These are phyloP conservation scores for Leucogyrophana mollusca DNA, from an alignment of 768 basidiomycete genomes.

Conservation along the genomic window DNA sequence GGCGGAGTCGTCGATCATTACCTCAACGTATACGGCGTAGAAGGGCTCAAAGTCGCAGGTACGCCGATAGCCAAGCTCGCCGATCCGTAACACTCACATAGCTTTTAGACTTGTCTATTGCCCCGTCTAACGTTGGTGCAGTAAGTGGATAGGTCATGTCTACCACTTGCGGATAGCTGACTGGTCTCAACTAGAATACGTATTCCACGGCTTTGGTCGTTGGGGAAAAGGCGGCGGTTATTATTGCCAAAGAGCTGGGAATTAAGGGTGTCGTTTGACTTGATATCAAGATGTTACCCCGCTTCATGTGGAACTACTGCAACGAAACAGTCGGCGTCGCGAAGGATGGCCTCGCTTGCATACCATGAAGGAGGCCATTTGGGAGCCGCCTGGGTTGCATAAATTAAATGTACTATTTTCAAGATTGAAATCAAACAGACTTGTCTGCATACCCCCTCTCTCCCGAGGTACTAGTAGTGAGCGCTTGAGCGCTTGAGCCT, in stretches of 20 bases:
- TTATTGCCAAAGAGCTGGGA: constrained; percentile 52
- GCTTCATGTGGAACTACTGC: background rate
- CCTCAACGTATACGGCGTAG: constrained; percentile 62
- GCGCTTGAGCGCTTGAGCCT: too few relatives aligned
- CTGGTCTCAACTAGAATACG: constrained; percentile 27
- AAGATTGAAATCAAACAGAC: background rate
- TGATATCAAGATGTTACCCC: background rate
- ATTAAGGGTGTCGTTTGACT: constrained; percentile 13
- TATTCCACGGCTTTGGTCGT: constrained; percentile 39
- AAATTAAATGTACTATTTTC: background rate
- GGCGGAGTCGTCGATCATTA: constrained; percentile 63
- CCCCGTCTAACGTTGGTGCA: constrained; percentile 32
- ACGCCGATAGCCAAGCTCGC: constrained; percentile 19
- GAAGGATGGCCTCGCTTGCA: too few relatives aligned
- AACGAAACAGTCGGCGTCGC: too few relatives aligned
- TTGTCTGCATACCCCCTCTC: background rate
- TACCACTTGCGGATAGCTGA: background rate
- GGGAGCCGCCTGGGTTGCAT: too few relatives aligned
- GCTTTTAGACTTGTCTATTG: constrained; percentile 33
- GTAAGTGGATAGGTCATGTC: constrained; percentile 14
- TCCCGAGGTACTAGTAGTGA: too few relatives aligned
- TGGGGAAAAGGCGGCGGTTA: constrained; percentile 56
- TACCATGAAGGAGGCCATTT: too few relatives aligned
- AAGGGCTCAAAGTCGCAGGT: constrained; percentile 44
- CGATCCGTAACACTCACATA: constrained; percentile 33